Evolutionary conservation across 106 monocot genomes (phyloP).

Genomic region (Hemerocallis citrina): DNA sequence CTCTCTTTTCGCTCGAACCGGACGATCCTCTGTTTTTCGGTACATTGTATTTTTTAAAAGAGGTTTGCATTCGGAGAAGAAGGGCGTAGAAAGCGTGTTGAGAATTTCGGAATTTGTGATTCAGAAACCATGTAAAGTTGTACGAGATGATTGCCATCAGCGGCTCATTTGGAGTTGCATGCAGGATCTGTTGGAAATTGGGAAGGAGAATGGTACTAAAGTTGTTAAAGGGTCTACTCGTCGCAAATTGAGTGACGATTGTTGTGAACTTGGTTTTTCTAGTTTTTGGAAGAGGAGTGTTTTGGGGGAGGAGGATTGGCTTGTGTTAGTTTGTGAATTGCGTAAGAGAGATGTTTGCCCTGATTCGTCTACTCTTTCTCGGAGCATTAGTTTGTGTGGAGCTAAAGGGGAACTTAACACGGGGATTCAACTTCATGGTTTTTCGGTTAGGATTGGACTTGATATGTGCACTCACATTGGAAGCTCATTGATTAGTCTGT

Average conservation of each 20-base stretch:
- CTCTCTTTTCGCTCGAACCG: background rate
- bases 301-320: conserved; percentile 12
- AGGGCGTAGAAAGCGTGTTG: conserved; percentile 13
- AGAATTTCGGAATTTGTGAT: conserved; percentile 21
- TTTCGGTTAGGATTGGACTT: conserved; percentile 22
- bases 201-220: background rate
- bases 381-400: conserved; percentile 20
- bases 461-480: conserved; percentile 14
- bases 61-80: conserved; percentile 1
- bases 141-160: conserved; percentile 13
- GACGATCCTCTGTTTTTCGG: conserved; percentile 1
- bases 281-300: background rate
- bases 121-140: background rate
- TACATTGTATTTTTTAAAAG: background rate
- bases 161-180: conserved; percentile 35
- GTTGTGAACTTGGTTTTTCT: background rate
- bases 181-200: conserved; percentile 27
- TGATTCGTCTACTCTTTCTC: conserved; percentile 14
- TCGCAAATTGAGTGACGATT: background rate
- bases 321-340: conserved; percentile 17
- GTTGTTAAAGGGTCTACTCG: background rate
- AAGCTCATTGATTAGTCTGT: conserved; percentile 39
- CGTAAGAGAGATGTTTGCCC: conserved; percentile 17
- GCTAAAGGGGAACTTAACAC: conserved; percentile 5
- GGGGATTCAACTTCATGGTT: conserved; percentile 35